phyloP scores from a whole-genome alignment of 257 asterid species.

The Linaria vulgaris region DNA sequence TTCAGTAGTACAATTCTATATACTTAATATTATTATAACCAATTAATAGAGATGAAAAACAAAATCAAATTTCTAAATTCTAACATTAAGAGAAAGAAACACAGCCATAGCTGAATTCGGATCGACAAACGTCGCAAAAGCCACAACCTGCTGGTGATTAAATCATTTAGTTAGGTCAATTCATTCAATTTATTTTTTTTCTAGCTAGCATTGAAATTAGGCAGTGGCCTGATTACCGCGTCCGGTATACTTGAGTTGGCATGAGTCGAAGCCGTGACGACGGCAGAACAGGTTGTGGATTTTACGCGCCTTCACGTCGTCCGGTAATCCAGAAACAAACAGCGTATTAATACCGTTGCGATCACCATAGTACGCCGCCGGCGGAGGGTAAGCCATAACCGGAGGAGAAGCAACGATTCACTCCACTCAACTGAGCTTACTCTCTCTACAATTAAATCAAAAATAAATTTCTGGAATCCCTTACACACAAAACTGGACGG shows the following conservation, averaged over 20 bases:
- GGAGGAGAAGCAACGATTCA: no score
- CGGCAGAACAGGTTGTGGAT: conserved; percentile 97
- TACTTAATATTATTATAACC: no score
- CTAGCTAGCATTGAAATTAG: no score
- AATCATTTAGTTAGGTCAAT: neutral
- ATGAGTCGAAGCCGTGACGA: conserved; percentile 80
- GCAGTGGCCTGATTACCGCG: conserved; percentile 92
- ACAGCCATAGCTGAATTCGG: conserved; percentile 89
- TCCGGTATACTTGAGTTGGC: conserved; percentile 97
- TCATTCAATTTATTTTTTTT: no score
- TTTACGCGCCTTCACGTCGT: conserved; percentile 97
- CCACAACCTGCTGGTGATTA: conserved; percentile 74
- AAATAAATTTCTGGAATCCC: no score
- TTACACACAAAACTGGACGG: no score
- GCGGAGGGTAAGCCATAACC: conserved; percentile 40
- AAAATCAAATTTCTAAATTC: conserved; percentile 25
- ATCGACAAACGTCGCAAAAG: conserved; percentile 90
- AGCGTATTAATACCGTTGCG: conserved; percentile 69
- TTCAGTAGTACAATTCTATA: no score
- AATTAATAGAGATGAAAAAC: neutral
- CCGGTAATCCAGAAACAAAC: conserved; percentile 93
- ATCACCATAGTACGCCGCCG: no score
- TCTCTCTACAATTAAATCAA: no score
- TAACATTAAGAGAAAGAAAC: conserved; percentile 79
- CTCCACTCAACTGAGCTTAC: no score